Percentiles rank a stretch among this genome's conserved stretches.
phyloP scores from a whole-genome alignment of 352 stramenopile species.

The Globisporangium cederbergense region DNA sequence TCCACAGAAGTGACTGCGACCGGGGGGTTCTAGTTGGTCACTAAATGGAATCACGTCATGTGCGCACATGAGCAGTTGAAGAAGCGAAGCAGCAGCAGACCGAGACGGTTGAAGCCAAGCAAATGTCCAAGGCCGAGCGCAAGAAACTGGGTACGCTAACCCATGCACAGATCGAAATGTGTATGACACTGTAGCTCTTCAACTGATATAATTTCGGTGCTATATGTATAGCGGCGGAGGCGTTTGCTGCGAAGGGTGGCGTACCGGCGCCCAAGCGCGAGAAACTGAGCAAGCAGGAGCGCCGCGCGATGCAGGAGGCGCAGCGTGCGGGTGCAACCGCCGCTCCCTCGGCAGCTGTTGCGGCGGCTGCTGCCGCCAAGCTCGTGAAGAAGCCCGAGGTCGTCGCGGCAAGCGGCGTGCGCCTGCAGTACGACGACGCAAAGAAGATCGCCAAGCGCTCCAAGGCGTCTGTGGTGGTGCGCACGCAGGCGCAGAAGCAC shows the following conservation, averaged over 20 bases:
- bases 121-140: constrained; percentile 58
- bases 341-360: neutral
- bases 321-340: constrained; percentile 52
- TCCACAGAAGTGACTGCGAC: too few species aligned
- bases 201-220: neutral
- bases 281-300: constrained; percentile 92
- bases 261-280: constrained; percentile 43
- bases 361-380: constrained; percentile 21
- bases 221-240: constrained; percentile 35
- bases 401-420: constrained; percentile 37
- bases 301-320: constrained; percentile 89
- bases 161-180: neutral
- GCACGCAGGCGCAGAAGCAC: constrained; percentile 77
- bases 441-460: constrained; percentile 75
- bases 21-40: neutral
- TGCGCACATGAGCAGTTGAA: neutral
- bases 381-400: constrained; percentile 34
- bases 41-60: neutral
- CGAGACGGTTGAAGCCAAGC: constrained; percentile 26
- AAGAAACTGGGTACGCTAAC: constrained; percentile 43
- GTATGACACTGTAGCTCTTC: neutral
- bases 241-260: constrained; percentile 45
- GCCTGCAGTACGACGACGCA: constrained; percentile 75
- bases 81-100: constrained; percentile 4
- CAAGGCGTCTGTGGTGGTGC: constrained; percentile 66